Conservation (phyloP, 2,329 filamentous ascomycete species). For the Pseudogymnoascus sp. region DNA sequence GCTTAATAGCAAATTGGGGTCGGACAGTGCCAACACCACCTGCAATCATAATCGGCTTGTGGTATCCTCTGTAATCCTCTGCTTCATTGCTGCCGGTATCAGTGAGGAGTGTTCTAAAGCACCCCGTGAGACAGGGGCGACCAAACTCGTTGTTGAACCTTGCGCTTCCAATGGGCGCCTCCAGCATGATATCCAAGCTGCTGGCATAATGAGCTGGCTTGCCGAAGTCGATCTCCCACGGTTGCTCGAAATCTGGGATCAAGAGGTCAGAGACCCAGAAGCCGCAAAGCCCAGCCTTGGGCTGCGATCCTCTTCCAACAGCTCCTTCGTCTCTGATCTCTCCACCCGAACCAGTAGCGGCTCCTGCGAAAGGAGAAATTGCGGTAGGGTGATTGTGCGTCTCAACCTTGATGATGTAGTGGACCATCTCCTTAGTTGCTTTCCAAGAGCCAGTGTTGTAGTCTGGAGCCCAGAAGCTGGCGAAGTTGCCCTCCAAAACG, state of each 20-base stretch:
- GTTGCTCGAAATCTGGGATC: slow-evolving; percentile 74
- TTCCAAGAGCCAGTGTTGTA: slow-evolving; percentile 82
- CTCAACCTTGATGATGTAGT: slow-evolving; percentile 90
- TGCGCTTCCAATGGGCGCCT: slow-evolving; percentile 90
- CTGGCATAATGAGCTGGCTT: slow-evolving; percentile 89
- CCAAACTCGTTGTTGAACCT: slow-evolving; percentile 98
- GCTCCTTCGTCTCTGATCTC: slow-evolving; percentile 95
- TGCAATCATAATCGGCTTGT: slow-evolving; percentile 98
- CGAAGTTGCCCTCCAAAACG: slow-evolving; percentile 69
- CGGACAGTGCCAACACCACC: slow-evolving; percentile 90
- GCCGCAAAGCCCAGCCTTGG: slow-evolving; percentile 85
- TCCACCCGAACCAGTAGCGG: slow-evolving; percentile 89
- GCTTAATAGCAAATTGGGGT: slow-evolving; percentile 85
- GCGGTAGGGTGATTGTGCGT: slow-evolving; percentile 97
- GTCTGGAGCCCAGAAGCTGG: slow-evolving; percentile 81
- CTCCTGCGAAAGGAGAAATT: slow-evolving; percentile 86
- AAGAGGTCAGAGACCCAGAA: slow-evolving; percentile 94
- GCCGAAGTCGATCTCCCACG: slow-evolving; percentile 89
- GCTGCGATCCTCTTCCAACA: slow-evolving; percentile 84
- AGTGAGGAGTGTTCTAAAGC: slow-evolving; percentile 83
- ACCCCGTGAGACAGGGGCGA: slow-evolving; percentile 78
- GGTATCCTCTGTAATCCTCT: slow-evolving; percentile 78
- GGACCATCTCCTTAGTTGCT: slow-evolving; percentile 76
- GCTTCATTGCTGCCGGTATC: slow-evolving; percentile 52
- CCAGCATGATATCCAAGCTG: slow-evolving; percentile 93